Conservation (phyloP, 2,329 filamentous ascomycete genomes). For the Claviceps maximensis region DNA sequence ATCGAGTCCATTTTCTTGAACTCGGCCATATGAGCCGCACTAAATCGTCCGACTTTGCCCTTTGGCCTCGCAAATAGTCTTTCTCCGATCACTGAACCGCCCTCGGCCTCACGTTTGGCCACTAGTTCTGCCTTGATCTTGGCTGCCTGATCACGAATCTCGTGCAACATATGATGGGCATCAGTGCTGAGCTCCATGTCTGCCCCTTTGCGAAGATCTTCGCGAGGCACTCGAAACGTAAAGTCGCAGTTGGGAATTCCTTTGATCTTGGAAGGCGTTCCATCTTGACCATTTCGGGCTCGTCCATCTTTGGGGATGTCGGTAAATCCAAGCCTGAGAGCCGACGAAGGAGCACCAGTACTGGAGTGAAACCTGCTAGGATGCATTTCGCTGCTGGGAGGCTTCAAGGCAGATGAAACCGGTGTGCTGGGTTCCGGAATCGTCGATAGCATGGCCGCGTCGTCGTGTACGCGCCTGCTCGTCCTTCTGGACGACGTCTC, state of each 20-base stretch:
- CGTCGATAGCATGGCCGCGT: slow-evolving; percentile 21
- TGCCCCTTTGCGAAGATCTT: slow-evolving; percentile 38
- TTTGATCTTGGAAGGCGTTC: slow-evolving; percentile 49
- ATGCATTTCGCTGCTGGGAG: slow-evolving; percentile 75
- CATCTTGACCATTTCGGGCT: slow-evolving; percentile 18
- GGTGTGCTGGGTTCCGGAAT: slow-evolving; percentile 41
- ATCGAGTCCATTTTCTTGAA: slow-evolving; percentile 99
- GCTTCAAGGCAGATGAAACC: slow-evolving; percentile 52
- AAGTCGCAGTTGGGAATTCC: slow-evolving; percentile 45
- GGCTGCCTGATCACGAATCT: slow-evolving; percentile 58
- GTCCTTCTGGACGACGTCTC: slow-evolving; percentile 21
- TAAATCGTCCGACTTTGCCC: slow-evolving; percentile 67
- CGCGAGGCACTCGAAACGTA: slow-evolving; percentile 53
- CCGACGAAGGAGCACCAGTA: slow-evolving; percentile 64
- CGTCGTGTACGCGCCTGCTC: slow-evolving; percentile 10
- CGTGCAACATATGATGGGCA: slow-evolving; percentile 47
- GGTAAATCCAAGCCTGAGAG: slow-evolving; percentile 68
- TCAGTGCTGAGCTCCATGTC: slow-evolving; percentile 47
- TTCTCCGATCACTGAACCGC: slow-evolving; percentile 23
- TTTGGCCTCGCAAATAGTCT: slow-evolving; percentile 72
- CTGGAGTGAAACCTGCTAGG: slow-evolving; percentile 70
- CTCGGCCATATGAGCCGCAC: slow-evolving; percentile 70
- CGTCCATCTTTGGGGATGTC: slow-evolving; percentile 48
- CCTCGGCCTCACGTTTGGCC: slow-evolving; percentile 45
- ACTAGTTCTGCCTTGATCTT: slow-evolving; percentile 57